Conservation (phyloP, 179 eudicot genomes). For the Carnegiea gigantea region DNA sequence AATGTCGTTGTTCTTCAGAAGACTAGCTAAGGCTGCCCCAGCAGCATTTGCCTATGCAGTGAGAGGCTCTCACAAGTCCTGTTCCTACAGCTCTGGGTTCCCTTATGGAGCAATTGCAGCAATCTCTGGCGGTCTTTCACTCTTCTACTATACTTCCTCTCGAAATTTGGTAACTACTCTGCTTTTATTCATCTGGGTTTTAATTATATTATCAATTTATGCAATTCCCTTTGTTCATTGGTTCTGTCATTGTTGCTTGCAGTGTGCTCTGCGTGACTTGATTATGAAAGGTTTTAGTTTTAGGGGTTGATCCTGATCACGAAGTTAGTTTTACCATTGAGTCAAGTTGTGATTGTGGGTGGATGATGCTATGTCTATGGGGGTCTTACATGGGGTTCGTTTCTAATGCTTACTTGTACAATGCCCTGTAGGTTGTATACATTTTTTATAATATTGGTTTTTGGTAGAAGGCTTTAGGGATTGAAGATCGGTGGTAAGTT, state of each 20-base stretch:
- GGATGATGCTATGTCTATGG: no score
- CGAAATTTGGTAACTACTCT: slow-evolving; percentile 53
- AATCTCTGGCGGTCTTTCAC: slow-evolving; percentile 73
- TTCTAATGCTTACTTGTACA: no score
- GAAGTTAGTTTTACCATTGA: no score
- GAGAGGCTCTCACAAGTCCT: slow-evolving; percentile 33
- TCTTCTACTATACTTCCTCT: slow-evolving; percentile 50
- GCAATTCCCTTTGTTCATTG: neutral
- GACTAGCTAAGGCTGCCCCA: slow-evolving; percentile 55
- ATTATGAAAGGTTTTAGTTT: neutral
- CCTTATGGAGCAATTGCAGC: slow-evolving; percentile 73
- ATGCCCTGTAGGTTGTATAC: no score
- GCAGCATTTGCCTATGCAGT: slow-evolving; percentile 38
- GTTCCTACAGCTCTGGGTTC: slow-evolving; percentile 29
- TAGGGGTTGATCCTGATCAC: no score
- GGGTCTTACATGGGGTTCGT: no score
- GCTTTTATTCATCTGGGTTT: slow-evolving; percentile 25
- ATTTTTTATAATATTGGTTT: no score
- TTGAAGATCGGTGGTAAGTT: no score
- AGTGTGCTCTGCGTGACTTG: neutral
- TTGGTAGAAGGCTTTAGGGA: no score
- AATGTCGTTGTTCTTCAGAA: slow-evolving; percentile 64
- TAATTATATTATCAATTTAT: neutral
- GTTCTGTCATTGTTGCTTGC: neutral
- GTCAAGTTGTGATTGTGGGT: no score